Percentiles rank a stretch among this genome's conserved stretches.
These are phyloP conservation scores for Lipomyces anomalus DNA, from an alignment of 805 yeast genomes.

Conservation along the genomic window DNA sequence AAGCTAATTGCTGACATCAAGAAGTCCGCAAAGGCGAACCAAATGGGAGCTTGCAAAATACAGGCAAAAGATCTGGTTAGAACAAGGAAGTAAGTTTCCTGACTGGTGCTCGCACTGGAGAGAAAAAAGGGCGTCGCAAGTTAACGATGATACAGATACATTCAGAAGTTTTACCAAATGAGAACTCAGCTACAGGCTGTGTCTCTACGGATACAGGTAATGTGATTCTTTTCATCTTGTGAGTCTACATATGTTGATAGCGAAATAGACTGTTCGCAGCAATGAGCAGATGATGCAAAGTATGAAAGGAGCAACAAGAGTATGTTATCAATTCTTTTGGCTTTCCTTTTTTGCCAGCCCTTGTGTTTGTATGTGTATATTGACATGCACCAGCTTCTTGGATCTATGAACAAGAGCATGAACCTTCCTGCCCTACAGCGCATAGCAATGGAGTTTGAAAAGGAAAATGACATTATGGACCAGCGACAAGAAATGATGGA, in stretches of 20 bases:
- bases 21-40: constrained; percentile 86
- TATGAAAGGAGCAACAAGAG: constrained; percentile 86
- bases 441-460: constrained; percentile 92
- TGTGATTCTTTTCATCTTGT: constrained; percentile 3
- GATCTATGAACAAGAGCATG: constrained; percentile 85
- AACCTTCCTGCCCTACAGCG: constrained; percentile 82
- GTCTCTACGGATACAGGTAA: constrained; percentile 77
- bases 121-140: neutral
- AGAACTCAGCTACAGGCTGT: constrained; percentile 94
- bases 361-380: neutral
- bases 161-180: constrained; percentile 86
- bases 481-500: constrained; percentile 99
- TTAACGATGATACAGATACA: constrained; percentile 35
- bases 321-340: neutral
- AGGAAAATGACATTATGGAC: constrained; percentile 93
- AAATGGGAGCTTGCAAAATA: constrained; percentile 80
- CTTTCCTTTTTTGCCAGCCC: neutral
- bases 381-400: constrained; percentile 42
- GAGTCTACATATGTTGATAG: neutral
- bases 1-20: constrained; percentile 79
- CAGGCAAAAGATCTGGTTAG: constrained; percentile 94
- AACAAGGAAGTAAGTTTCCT: constrained; percentile 48
- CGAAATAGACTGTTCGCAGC: constrained; percentile 60
- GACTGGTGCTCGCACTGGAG: constrained; percentile 24
- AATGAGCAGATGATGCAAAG: constrained; percentile 93